Conservation (phyloP, 2,329 filamentous ascomycete genomes). For the Teratosphaeria viscida region DNA sequence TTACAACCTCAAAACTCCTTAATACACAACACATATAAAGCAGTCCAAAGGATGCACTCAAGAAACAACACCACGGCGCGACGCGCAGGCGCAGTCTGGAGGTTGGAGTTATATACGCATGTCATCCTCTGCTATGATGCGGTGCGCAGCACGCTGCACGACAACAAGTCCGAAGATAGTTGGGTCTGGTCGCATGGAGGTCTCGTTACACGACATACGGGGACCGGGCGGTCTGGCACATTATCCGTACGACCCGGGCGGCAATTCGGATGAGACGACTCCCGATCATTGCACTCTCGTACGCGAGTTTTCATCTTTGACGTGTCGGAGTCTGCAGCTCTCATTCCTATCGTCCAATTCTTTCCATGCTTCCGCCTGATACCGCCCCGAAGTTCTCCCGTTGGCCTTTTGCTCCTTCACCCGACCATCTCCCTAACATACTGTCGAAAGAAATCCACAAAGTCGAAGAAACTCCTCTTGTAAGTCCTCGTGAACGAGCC, state of each 20-base stretch:
- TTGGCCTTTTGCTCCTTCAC: background rate
- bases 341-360: background rate
- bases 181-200: background rate
- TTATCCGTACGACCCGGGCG: background rate
- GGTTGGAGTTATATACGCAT: background rate
- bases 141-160: background rate
- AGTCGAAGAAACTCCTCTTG: background rate
- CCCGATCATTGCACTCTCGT: background rate
- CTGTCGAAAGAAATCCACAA: background rate
- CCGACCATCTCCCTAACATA: background rate
- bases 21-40: too few relatives aligned
- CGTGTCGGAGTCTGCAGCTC: too few relatives aligned
- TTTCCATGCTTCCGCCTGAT: background rate
- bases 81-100: background rate
- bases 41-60: too few relatives aligned
- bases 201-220: background rate
- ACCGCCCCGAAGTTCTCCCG: background rate
- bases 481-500: background rate
- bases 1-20: too few relatives aligned
- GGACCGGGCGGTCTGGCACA: background rate
- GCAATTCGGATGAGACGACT: background rate
- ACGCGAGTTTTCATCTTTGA: background rate
- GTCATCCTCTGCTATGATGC: background rate
- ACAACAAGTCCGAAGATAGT: background rate
- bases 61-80: background rate